Conservation (phyloP, 1,139 yeast species). For the Pichia sorboxylosa region DNA sequence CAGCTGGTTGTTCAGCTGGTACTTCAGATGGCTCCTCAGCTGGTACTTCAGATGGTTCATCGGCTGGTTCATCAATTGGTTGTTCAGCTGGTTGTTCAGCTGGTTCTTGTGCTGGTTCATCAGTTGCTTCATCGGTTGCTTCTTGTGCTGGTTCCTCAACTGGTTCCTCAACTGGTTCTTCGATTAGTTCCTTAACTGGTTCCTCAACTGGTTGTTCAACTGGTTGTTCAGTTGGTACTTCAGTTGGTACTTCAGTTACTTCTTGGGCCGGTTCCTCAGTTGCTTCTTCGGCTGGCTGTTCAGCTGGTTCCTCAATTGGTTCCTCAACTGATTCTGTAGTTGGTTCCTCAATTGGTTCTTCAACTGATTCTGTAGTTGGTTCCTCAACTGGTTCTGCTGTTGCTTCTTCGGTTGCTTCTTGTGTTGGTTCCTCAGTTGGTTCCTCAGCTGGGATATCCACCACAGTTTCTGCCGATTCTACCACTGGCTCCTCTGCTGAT, state of each 20-base stretch:
- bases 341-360: conserved; percentile 6
- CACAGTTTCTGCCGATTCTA: conserved; percentile 7
- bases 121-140: conserved; percentile 5
- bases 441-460: conserved; percentile 2
- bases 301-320: not conserved
- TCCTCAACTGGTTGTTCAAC: conserved; percentile 2
- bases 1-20: not conserved
- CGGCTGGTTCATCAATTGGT: conserved; percentile 2
- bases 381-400: conserved; percentile 1
- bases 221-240: conserved; percentile 6
- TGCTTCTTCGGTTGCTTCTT: not conserved
- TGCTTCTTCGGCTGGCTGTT: not conserved
- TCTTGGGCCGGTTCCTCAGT: conserved; percentile 1
- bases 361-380: conserved; percentile 5
- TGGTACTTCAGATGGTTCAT: conserved; percentile 6
- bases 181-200: conserved; percentile 3
- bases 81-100: conserved; percentile 2
- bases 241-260: conserved; percentile 5
- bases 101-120: conserved; percentile 6
- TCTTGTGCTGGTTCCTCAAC: conserved; percentile 1
- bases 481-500: conserved; percentile 1
- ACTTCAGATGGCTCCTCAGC: not conserved
- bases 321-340: conserved; percentile 1
- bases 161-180: conserved; percentile 5
- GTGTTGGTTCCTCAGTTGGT: not conserved